Percentiles rank a stretch among this genome's conserved stretches.
These are phyloP conservation scores for Dioscorea dumetorum DNA, from an alignment of 106 monocot genomes.

Conservation along the genomic window DNA sequence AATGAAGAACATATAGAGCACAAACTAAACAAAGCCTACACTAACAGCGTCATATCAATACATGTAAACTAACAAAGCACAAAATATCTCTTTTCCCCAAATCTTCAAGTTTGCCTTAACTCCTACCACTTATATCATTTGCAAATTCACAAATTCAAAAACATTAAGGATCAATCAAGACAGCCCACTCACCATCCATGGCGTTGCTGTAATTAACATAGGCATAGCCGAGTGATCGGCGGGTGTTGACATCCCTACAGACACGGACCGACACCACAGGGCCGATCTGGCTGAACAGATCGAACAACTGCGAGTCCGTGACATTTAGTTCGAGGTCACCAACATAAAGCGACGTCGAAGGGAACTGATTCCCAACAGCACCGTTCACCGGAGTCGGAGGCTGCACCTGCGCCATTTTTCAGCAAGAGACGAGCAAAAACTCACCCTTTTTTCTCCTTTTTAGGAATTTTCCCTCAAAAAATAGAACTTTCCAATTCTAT, in stretches of 20 bases:
- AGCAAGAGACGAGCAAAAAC: too few species aligned
- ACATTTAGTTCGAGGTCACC: constrained; percentile 9
- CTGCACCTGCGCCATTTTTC: constrained; percentile 5
- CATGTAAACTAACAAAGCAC: neutral
- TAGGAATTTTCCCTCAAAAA: too few species aligned
- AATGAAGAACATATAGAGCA: neutral
- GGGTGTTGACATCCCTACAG: constrained; percentile 7
- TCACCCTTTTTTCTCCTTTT: too few species aligned
- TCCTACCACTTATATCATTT: too few species aligned
- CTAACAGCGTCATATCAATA: neutral
- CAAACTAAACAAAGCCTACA: neutral
- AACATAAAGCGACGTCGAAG: constrained; percentile 11
- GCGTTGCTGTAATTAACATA: constrained; percentile 10
- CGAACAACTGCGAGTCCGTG: constrained; percentile 13
- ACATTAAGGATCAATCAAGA: neutral
- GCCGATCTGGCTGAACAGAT: constrained; percentile 11
- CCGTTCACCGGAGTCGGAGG: neutral
- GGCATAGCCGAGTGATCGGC: constrained; percentile 13
- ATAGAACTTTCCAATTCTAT: too few species aligned
- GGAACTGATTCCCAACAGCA: neutral
- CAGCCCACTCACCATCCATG: constrained; percentile 4
- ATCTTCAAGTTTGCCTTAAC: neutral
- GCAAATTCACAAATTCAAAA: neutral
- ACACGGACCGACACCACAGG: constrained; percentile 10
- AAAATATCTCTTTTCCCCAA: neutral